Percentiles rank a stretch among this genome's conserved stretches.
Evolutionary conservation across 805 yeast species (phyloP).

Genomic region (Lipomyces sp.): DNA sequence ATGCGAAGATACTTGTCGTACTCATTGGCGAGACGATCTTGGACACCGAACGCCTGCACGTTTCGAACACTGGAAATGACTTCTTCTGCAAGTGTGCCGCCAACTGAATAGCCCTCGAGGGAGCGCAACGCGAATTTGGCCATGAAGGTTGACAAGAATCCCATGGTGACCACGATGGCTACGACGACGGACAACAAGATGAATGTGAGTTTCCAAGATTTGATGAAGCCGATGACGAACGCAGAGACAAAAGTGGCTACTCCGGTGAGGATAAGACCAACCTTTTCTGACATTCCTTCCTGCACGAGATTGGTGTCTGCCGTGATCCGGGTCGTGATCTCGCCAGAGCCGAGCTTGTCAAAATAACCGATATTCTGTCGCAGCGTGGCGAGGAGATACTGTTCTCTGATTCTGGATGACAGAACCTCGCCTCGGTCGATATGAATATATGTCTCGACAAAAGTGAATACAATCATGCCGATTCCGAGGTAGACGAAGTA

Average conservation of each 20-base stretch:
- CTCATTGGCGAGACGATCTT: slow-evolving; percentile 44
- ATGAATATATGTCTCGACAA: slow-evolving; percentile 45
- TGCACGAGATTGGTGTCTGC: slow-evolving; percentile 50
- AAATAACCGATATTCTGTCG: slow-evolving; percentile 52
- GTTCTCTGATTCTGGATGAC: slow-evolving; percentile 48
- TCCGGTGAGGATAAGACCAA: slow-evolving; percentile 47
- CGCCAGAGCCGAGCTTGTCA: slow-evolving; percentile 51
- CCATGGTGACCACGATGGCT: slow-evolving; percentile 44
- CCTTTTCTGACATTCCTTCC: slow-evolving; percentile 51
- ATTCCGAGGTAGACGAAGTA: slow-evolving; percentile 51
- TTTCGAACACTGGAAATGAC: slow-evolving; percentile 49
- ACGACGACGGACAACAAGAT: slow-evolving; percentile 46
- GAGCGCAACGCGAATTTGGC: slow-evolving; percentile 23
- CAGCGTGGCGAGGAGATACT: slow-evolving; percentile 47
- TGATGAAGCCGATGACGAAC: slow-evolving; percentile 47
- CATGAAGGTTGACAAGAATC: slow-evolving; percentile 42
- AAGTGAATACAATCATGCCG: slow-evolving; percentile 39
- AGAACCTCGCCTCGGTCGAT: slow-evolving; percentile 50
- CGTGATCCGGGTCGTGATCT: slow-evolving; percentile 51
- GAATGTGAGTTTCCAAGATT: slow-evolving; percentile 48
- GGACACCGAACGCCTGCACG: slow-evolving; percentile 52
- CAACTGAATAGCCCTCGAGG: slow-evolving; percentile 30
- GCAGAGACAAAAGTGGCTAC: slow-evolving; percentile 50
- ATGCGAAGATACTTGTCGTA: slow-evolving; percentile 44
- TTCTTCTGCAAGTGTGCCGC: slow-evolving; percentile 50